Conservation (phyloP, 2,329 filamentous ascomycete species). For the Myriangium duriaei region DNA sequence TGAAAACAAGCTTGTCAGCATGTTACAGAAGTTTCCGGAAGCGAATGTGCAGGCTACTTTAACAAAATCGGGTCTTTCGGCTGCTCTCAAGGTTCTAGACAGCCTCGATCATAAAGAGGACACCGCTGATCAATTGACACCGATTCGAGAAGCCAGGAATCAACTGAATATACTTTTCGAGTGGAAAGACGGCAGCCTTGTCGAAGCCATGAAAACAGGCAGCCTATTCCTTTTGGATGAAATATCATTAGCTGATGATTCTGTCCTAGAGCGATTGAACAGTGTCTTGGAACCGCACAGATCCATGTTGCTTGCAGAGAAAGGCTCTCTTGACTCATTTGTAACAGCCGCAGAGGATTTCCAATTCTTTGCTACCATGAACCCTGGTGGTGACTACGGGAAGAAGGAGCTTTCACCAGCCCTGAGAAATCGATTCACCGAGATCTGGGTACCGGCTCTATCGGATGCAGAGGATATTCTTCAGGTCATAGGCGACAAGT, state of each 20-base stretch:
- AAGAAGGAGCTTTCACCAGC: conserved; percentile 96
- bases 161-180: conserved; percentile 82
- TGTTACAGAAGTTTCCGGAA: conserved; percentile 27
- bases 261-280: conserved; percentile 89
- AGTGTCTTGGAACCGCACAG: conserved; percentile 86
- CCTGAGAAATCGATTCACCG: conserved; percentile 88
- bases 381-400: conserved; percentile 94
- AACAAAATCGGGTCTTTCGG: conserved; percentile 14
- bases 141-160: conserved; percentile 37
- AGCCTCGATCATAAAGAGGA: conserved; percentile 9
- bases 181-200: conserved; percentile 88
- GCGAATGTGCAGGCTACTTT: conserved; percentile 17
- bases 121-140: conserved; percentile 13
- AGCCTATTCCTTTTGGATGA: conserved; percentile 92
- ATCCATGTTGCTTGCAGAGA: conserved; percentile 82
- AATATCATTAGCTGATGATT: conserved; percentile 94
- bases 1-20: conserved; percentile 51
- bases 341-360: conserved; percentile 67
- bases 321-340: conserved; percentile 72
- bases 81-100: conserved; percentile 36
- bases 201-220: conserved; percentile 83
- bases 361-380: conserved; percentile 98
- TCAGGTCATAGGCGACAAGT: conserved; percentile 71
- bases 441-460: conserved; percentile 92
- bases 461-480: conserved; percentile 75